A percentile compares a stretch with the other conserved stretches of the same genome.
Evolutionary conservation across 2,329 filamentous ascomycete genomes (phyloP).

Genomic region (Dothideomycetes sp.): DNA sequence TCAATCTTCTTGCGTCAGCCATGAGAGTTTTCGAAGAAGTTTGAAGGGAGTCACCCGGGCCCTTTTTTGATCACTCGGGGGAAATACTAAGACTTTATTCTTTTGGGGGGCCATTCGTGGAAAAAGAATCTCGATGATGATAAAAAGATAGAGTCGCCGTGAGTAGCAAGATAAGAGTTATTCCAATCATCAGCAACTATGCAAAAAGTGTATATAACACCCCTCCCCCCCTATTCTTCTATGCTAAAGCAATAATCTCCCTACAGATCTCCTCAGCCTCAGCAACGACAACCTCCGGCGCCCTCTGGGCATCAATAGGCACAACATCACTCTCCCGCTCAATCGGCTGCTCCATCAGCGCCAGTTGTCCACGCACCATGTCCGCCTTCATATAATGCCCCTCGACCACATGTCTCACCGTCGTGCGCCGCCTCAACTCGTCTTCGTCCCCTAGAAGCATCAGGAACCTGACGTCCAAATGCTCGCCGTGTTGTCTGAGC

Average conservation of each 20-base stretch:
- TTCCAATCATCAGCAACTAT: no score
- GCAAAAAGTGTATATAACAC: no score
- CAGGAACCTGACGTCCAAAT: conserved; percentile 22
- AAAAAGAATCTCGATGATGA: no score
- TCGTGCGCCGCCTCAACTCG: conserved; percentile 19
- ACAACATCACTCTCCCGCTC: conserved; percentile 25
- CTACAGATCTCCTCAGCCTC: conserved; percentile 6
- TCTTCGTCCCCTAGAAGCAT: conserved; percentile 24
- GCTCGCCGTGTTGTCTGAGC: conserved; percentile 8
- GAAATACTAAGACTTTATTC: no score
- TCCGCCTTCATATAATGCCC: conserved; percentile 26
- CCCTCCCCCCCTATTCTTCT: no score
- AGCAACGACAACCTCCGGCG: conserved; percentile 8
- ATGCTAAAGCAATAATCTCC: neutral
- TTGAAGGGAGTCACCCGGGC: no score
- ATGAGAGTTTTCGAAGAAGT: no score
- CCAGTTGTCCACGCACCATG: conserved; percentile 27
- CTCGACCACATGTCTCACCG: conserved; percentile 12
- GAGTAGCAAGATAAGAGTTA: no score
- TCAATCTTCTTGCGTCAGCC: no score
- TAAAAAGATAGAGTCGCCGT: no score
- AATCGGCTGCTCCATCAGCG: conserved; percentile 18
- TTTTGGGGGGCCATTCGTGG: no score
- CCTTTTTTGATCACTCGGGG: no score
- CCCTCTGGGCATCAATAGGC: conserved; percentile 17